Evolutionary conservation across 495 filamentous ascomycete genomes (phyloP), one percentile per base, ranked within the genome.

Genomic region (Xylaria flabelliformis): DNA sequence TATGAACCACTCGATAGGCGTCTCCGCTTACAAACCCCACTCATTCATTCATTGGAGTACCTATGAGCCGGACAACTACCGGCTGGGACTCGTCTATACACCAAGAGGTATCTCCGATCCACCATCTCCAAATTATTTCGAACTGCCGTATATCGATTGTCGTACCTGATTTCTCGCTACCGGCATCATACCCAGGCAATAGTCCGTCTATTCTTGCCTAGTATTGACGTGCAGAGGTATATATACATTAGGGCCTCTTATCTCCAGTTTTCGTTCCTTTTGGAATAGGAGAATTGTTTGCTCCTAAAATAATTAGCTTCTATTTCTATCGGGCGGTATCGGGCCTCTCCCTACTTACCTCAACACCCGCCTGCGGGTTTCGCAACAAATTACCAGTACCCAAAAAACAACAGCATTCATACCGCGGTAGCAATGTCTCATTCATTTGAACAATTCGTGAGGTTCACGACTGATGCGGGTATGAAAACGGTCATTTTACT

Each of bases 401-500:
- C 7, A 32, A 2, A 26, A 46, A 13, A 46, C 4, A 46, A 46
- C 34, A 12, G 17, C 12, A 50, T 34, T 36, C 24, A 34, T 15
- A 15, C n/a, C 0, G 7, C 19, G 63, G 24, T 13, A 72, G 15
- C 4, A 19, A 77, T 78, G 78, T 69, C 76, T 39, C 64, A 66
- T n/a, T 76, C 64, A 36, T 77, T 85, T 41, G 78, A 84, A 29
- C 79, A 82, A 42, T 79, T 85, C 61, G 74, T 83, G 51, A 79
- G 65, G 59, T 85, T 86, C 67, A 77, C 74, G 4, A 85, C 82
- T 21, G 83, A 85, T 70, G 82, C 81, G 56, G 82, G 84, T 86
- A 75, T 36, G 76, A 9, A 10, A n/a, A 17, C 48, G 69, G 58
- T 67, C 74, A 36, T 73, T 79, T 66, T 72, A 70, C 17, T 65